A percentile compares a stretch with the other conserved stretches of the same genome.
phyloP scores from a whole-genome alignment of 495 filamentous ascomycete genomes.

The Penicillium turbatum region DNA sequence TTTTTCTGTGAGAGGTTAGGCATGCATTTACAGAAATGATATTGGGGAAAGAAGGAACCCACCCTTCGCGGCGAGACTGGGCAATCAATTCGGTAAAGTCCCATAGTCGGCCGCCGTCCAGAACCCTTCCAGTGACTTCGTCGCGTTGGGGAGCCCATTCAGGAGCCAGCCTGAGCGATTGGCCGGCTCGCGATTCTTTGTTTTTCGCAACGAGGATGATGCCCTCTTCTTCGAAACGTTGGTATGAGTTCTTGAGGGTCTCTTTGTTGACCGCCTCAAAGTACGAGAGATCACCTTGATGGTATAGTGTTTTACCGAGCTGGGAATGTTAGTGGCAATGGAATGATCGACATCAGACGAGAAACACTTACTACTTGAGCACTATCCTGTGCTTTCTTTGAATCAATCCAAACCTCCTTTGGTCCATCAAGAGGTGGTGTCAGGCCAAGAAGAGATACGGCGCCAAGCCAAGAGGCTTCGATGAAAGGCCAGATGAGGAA shows the following conservation, averaged over 20 bases:
- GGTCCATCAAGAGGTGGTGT: constrained; percentile 62
- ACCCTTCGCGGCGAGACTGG: constrained; percentile 75
- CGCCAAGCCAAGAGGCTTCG: constrained; percentile 86
- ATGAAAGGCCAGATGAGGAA: constrained; percentile 98
- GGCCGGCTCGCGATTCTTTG: constrained; percentile 50
- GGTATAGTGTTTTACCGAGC: constrained; percentile 95
- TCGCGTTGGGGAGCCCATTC: constrained; percentile 77
- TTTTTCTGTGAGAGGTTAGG: constrained; percentile 54
- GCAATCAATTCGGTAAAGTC: constrained; percentile 86
- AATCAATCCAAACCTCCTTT: constrained; percentile 70
- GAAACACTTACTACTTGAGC: constrained; percentile 66
- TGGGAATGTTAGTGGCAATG: constrained; percentile 32
- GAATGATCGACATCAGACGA: not conserved
- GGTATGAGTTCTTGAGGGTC: constrained; percentile 86
- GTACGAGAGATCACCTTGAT: constrained; percentile 93
- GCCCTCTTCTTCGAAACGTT: constrained; percentile 84
- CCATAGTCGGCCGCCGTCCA: constrained; percentile 74
- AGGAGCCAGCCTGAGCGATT: constrained; percentile 61
- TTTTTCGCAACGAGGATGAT: constrained; percentile 70
- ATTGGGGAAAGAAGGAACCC: constrained; percentile 10
- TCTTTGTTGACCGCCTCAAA: constrained; percentile 99
- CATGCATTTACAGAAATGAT: not conserved
- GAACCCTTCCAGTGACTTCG: constrained; percentile 52
- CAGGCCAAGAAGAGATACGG: constrained; percentile 79
- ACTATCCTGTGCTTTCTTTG: constrained; percentile 71